Conservation (phyloP, 2,329 filamentous ascomycete species). For the Fusarium avenaceum region DNA sequence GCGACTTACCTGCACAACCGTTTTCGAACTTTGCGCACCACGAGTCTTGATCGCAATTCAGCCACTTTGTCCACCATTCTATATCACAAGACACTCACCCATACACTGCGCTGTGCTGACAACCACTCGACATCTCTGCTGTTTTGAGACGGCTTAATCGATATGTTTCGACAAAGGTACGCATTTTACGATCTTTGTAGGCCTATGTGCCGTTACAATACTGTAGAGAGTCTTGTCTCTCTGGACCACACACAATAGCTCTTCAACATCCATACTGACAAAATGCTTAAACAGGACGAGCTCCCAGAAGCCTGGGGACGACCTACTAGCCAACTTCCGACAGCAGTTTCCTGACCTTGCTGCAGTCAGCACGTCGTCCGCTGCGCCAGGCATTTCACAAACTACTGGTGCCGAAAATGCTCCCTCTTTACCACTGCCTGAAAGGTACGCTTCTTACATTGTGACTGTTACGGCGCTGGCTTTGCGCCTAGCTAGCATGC, state of each 20-base stretch:
- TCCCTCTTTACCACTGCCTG: conserved; percentile 43
- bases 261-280: conserved; percentile 14
- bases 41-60: conserved; percentile 18
- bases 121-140: conserved; percentile 30
- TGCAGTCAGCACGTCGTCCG: conserved; percentile 63
- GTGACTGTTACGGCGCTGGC: background rate
- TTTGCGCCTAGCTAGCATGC: background rate
- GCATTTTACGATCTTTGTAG: conserved; percentile 8
- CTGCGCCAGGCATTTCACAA: conserved; percentile 57
- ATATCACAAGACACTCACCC: conserved; percentile 17
- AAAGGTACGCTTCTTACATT: conserved; percentile 47
- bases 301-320: conserved; percentile 87
- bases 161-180: conserved; percentile 52
- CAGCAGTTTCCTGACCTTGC: conserved; percentile 83
- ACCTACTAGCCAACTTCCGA: conserved; percentile 86
- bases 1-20: conserved; percentile 14
- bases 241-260: background rate
- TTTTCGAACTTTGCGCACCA: conserved; percentile 23
- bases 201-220: conserved; percentile 1
- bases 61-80: conserved; percentile 16
- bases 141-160: conserved; percentile 39
- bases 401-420: conserved; percentile 51
- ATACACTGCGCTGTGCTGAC: conserved; percentile 24
- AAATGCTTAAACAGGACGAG: conserved; percentile 68
- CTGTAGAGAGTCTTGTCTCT: background rate